Base-by-base conservation (phyloP, 2,329 filamentous ascomycete species). In the Fusarium nanum region DNA sequence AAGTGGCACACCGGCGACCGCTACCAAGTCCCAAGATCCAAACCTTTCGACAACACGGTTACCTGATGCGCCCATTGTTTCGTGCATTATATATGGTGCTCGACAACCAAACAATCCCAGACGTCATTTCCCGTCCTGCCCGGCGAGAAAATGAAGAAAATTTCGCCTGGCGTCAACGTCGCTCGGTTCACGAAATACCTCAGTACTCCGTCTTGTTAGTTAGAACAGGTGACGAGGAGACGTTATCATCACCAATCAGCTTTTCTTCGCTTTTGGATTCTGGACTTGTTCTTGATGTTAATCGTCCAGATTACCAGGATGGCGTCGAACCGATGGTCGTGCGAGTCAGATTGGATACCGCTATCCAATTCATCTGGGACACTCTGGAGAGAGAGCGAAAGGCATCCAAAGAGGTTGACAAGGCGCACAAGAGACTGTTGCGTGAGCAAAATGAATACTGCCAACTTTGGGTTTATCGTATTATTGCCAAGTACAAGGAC, bases 41-140 rank as follows among this genome's bases (percentile, higher is more conserved):
- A n/a, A 58, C 48, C 3, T 58, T 44, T 49, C 40, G 8, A 28
- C 30, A 63, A 8, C 54, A 58, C n/a, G 60, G 47, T 7, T 62
- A 46, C 2, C 2, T 34, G 7, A 13, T 58, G 13, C 22, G 46
- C 9, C 60, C 52, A 6, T 11, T 63, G 2, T 63, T 57, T 10
- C 30, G 28, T 7, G 45, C 47, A 4, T 5, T 63, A 13, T 48
- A n/a, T 7, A 53, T 63, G 7, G 22, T 57, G 4, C 16, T 56
- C 25, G 45, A 56, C 20, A 14, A 41, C 1, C 34, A 56, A 16
- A 22, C 25, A 10, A 2, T 2, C 7, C 3, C 9, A 5, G n/a
- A 12, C 13, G 8, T 7, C 8, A 14, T 23, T 16, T 13, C 42
- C 6, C n/a, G 16, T 9, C 27, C 7, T 6, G 32, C 13, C 8